Conservation (phyloP, 257 asterid species). For the Ajuga chamaepitys region DNA sequence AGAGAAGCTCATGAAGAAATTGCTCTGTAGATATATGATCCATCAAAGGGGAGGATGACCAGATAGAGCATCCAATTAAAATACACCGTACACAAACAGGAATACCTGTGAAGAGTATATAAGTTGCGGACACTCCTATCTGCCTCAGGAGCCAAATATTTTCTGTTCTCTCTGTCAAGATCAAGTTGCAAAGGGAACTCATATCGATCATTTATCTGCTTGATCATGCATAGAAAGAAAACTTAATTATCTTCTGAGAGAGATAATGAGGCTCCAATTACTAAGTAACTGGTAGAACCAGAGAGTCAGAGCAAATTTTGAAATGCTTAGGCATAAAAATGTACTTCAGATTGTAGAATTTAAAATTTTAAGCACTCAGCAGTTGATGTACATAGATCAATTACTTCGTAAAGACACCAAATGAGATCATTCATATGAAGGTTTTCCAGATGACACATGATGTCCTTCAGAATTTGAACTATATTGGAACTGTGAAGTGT, state of each 20-base stretch:
- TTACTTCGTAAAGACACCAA: neutral
- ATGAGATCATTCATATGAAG: neutral
- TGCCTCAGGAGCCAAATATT: constrained; percentile 78
- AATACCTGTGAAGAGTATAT: constrained; percentile 84
- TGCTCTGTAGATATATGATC: neutral
- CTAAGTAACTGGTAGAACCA: constrained; percentile 1
- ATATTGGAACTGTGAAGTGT: neutral
- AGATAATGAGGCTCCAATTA: neutral
- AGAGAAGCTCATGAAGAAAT: neutral
- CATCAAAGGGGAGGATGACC: neutral
- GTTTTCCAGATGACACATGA: neutral
- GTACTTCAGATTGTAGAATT: neutral
- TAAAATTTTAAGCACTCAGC: neutral
- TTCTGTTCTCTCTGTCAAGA: constrained; percentile 80
- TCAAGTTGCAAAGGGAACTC: constrained; percentile 94
- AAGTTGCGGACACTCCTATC: constrained; percentile 76
- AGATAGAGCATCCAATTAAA: constrained; percentile 11
- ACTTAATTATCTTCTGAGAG: neutral
- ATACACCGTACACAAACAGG: neutral
- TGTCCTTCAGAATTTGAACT: neutral
- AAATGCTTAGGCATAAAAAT: neutral
- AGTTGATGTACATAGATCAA: neutral
- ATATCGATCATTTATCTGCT: constrained; percentile 85
- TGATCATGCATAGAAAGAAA: constrained; percentile 6
- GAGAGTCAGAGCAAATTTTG: neutral